Conservation (phyloP, 441 rosid species). For the Syzygium malaccense region DNA sequence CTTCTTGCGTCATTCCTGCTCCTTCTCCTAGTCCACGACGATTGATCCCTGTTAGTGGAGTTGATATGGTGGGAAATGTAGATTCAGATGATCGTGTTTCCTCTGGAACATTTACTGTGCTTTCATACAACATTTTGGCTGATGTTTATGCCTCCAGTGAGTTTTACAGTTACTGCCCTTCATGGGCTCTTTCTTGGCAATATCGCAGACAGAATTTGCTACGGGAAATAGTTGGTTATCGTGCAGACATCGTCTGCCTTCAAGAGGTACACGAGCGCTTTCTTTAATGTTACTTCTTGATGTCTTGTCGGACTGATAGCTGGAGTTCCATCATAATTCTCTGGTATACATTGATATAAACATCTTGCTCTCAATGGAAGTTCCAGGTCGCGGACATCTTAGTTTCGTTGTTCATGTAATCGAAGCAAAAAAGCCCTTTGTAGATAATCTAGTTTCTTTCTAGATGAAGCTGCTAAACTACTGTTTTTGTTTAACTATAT, state of each 20-base stretch:
- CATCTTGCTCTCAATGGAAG: neutral
- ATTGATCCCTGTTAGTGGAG: conserved; percentile 73
- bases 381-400: neutral
- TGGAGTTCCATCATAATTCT: neutral
- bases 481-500: neutral
- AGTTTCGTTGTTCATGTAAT: neutral
- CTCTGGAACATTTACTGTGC: conserved; percentile 83
- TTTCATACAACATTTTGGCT: conserved; percentile 91
- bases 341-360: neutral
- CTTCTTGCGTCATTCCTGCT: conserved; percentile 99
- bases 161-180: conserved; percentile 84
- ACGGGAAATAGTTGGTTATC: conserved; percentile 93
- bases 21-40: conserved; percentile 94
- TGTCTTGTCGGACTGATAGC: neutral
- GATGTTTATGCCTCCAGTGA: conserved; percentile 84
- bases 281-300: neutral
- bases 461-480: neutral
- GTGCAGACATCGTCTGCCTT: conserved; percentile 94
- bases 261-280: conserved; percentile 63
- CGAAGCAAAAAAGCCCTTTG: neutral
- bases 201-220: conserved; percentile 93
- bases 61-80: conserved; percentile 64
- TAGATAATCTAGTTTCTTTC: neutral
- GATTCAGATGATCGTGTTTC: conserved; percentile 75
- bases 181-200: conserved; percentile 99